phyloP scores from a whole-genome alignment of 2,329 filamentous ascomycete genomes.

The Arthroderma sp. region DNA sequence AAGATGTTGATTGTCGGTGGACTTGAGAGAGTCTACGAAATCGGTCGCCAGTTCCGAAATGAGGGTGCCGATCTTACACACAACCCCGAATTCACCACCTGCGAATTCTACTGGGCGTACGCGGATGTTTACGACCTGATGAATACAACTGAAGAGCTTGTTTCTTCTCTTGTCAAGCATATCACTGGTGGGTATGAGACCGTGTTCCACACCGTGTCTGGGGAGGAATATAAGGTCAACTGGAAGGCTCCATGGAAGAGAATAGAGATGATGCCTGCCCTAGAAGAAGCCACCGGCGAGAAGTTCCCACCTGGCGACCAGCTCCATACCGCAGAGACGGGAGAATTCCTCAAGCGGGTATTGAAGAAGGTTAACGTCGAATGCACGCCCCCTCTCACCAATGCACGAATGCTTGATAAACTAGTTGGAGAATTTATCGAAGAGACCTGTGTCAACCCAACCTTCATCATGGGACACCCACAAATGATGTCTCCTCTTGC shows the following conservation, averaged over 20 bases:
- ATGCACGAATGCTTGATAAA: slow-evolving; percentile 92
- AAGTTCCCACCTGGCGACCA: slow-evolving; percentile 85
- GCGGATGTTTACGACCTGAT: slow-evolving; percentile 85
- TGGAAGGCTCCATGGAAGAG: slow-evolving; percentile 91
- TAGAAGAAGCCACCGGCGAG: slow-evolving; percentile 80
- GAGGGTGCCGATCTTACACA: slow-evolving; percentile 85
- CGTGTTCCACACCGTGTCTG: slow-evolving; percentile 71
- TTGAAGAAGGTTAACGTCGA: slow-evolving; percentile 85
- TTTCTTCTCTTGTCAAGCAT: slow-evolving; percentile 77
- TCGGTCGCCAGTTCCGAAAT: slow-evolving; percentile 91
- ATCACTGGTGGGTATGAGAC: slow-evolving; percentile 77
- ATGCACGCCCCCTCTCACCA: slow-evolving; percentile 80
- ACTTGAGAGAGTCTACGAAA: slow-evolving; percentile 86
- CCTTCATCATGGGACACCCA: slow-evolving; percentile 74
- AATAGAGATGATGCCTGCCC: slow-evolving; percentile 87
- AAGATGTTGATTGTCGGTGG: slow-evolving; percentile 95
- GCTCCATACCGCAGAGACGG: slow-evolving; percentile 79
- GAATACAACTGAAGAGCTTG: slow-evolving; percentile 82
- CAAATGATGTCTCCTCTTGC: slow-evolving; percentile 90
- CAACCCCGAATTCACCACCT: slow-evolving; percentile 96
- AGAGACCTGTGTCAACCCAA: slow-evolving; percentile 84
- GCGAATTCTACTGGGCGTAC: slow-evolving; percentile 94
- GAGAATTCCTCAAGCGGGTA: slow-evolving; percentile 70
- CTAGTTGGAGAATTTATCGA: slow-evolving; percentile 91
- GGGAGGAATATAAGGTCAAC: slow-evolving; percentile 82